phyloP scores from a whole-genome alignment of 768 basidiomycete species.

The Rhodotorula graminis region DNA sequence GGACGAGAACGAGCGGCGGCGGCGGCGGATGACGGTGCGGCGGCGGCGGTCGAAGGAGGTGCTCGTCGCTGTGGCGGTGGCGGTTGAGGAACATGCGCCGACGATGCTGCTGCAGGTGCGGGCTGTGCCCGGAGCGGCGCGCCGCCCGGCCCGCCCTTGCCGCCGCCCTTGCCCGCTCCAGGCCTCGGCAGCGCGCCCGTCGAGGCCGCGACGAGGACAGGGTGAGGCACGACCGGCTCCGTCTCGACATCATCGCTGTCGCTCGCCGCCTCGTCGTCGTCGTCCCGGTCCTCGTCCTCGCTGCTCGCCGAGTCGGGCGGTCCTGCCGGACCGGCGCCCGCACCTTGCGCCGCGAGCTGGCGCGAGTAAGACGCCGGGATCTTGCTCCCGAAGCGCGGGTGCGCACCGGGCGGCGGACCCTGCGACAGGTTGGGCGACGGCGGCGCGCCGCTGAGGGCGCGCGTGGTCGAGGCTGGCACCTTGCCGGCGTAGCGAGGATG shows the following conservation, averaged over 20 bases:
- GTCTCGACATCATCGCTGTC: neutral
- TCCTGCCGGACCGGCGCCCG: neutral
- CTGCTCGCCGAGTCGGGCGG: no score
- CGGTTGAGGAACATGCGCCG: neutral
- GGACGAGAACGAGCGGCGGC: neutral
- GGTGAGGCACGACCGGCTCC: neutral
- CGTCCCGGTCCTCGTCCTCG: conserved; percentile 6
- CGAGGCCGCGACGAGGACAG: neutral
- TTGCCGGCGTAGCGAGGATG: neutral
- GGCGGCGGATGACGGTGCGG: neutral
- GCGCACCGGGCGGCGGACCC: neutral
- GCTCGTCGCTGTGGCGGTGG: no score
- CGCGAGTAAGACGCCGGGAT: neutral
- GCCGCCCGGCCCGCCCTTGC: neutral
- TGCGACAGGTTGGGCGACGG: neutral
- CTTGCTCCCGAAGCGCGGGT: neutral
- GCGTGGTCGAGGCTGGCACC: neutral
- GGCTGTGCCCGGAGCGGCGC: no score
- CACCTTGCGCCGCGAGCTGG: neutral
- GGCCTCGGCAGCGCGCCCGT: no score
- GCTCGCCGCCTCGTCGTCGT: neutral
- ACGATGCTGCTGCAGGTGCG: no score
- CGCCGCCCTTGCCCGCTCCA: no score
- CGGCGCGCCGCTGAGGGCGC: neutral
- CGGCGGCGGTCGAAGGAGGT: neutral